Evolutionary conservation across 2,329 filamentous ascomycete species (phyloP), one percentile per base, ranked within the genome.

Genomic region (Delphinella strobiligena): DNA sequence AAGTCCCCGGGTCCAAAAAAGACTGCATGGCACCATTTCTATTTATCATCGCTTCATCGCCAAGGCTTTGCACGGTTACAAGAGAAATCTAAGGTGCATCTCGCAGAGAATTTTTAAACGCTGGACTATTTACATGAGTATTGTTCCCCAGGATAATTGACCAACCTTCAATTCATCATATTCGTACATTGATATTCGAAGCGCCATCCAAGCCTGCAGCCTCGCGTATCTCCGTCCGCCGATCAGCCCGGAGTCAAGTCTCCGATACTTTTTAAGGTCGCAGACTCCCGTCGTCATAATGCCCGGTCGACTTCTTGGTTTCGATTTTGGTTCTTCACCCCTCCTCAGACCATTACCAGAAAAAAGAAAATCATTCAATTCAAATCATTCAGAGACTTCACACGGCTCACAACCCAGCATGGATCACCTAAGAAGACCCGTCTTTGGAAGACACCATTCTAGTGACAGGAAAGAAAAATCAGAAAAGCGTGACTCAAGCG

Each of bases 381-480:
- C n/a, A n/a, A n/a, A n/a, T n/a, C n/a, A n/a, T n/a, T 48, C 2
- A 16, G 19, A 15, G 31, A 31, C 36, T 15, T 32, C 37, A 37
- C 31, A 38, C 38, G 19, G 38, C 14, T 37, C 39, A n/a, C 47
- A 46, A 29, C 39, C 40, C 46, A 54, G 47, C 47, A 60, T 60
- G 55, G 57, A 59, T 4, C 51, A 58, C 40, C 38, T 60, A 43
- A 59, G 55, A 45, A 53, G 56, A 7, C 54, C 55, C 19, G 37
- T 18, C 34, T 37, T 48, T 36, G 42, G 47, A 36, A 49, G 49
- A 41, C 45, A 44, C 34, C 44, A 51, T 24, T 42, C 43, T 10
- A 19, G 36, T 19, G 40, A 47, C 18, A 44, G 48, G 45, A 54
- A 51, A 38, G 48, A 51, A 42, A 51, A 54, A 19, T 30, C 35